Evolutionary conservation across 768 basidiomycete species (phyloP).

Genomic region (Hericium coralloides): DNA sequence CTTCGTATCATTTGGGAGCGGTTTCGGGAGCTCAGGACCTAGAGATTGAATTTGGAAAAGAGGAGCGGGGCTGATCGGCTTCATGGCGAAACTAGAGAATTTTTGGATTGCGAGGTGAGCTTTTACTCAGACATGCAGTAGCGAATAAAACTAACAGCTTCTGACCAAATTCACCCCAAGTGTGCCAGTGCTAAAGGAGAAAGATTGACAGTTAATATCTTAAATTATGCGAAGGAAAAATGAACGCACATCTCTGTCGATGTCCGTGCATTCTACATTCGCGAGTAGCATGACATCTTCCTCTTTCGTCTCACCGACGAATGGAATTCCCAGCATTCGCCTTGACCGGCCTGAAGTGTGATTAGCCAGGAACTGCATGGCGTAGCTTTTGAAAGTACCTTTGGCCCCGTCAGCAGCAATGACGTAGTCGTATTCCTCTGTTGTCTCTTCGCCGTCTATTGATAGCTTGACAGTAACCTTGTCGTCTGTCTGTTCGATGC

Average conservation of each 20-base stretch:
- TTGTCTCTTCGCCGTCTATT: conserved; percentile 15
- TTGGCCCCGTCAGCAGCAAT: conserved; percentile 35
- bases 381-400: conserved; percentile 8
- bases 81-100: not conserved
- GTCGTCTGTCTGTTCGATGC: conserved; percentile 25
- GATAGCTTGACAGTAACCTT: conserved; percentile 23
- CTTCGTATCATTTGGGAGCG: conserved; percentile 1
- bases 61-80: conserved; percentile 4
- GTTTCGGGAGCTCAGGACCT: conserved; percentile 4
- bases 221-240: not conserved
- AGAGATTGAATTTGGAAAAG: conserved; percentile 10
- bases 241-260: conserved; percentile 22
- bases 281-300: conserved; percentile 22
- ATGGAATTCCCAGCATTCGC: conserved; percentile 31
- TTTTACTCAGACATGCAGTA: too few relatives aligned
- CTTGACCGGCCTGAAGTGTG: conserved; percentile 24
- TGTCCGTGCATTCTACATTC: conserved; percentile 28
- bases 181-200: conserved; percentile 10
- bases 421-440: conserved; percentile 26
- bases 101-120: not conserved
- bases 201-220: not conserved
- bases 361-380: too few relatives aligned
- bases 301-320: conserved; percentile 30
- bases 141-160: not conserved
- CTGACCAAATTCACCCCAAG: conserved; percentile 12